These are phyloP conservation scores for Nectriaceae sp. DNA, from an alignment of 2,329 filamentous ascomycete species.

Conservation along the genomic window DNA sequence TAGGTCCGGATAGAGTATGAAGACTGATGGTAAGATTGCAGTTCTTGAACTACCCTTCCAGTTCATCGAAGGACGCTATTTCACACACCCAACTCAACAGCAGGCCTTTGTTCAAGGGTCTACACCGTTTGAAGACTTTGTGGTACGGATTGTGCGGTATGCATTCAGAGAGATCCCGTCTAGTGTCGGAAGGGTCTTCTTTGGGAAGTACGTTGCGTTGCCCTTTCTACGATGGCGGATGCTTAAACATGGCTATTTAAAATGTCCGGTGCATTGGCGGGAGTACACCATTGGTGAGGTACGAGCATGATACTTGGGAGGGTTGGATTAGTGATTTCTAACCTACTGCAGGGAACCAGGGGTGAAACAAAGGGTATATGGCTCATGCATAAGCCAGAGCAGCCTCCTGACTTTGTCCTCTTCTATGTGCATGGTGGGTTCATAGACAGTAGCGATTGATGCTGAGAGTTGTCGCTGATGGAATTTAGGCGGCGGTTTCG, in stretches of 20 bases:
- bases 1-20: neutral
- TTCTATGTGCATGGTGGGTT: slow-evolving; percentile 76
- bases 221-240: slow-evolving; percentile 77
- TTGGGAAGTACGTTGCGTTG: slow-evolving; percentile 70
- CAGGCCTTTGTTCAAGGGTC: slow-evolving; percentile 68
- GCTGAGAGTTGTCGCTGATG: neutral
- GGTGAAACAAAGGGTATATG: slow-evolving; percentile 63
- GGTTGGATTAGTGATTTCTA: neutral
- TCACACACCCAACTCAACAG: slow-evolving; percentile 29
- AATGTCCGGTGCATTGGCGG: slow-evolving; percentile 64
- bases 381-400: slow-evolving; percentile 62
- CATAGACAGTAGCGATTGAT: neutral
- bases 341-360: slow-evolving; percentile 13
- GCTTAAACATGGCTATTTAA: slow-evolving; percentile 68
- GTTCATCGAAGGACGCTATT: slow-evolving; percentile 35
- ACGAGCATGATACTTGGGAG: slow-evolving; percentile 1
- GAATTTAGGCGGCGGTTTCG: slow-evolving; percentile 72
- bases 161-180: slow-evolving; percentile 73
- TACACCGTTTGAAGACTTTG: slow-evolving; percentile 75
- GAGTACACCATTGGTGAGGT: slow-evolving; percentile 43
- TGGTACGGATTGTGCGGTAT: slow-evolving; percentile 76
- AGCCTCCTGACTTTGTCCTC: slow-evolving; percentile 72
- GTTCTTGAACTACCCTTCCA: slow-evolving; percentile 32
- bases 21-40: slow-evolving; percentile 6
- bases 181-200: slow-evolving; percentile 72